Evolutionary conservation across 768 basidiomycete genomes (phyloP).

Genomic region (Astraeus odoratus): DNA sequence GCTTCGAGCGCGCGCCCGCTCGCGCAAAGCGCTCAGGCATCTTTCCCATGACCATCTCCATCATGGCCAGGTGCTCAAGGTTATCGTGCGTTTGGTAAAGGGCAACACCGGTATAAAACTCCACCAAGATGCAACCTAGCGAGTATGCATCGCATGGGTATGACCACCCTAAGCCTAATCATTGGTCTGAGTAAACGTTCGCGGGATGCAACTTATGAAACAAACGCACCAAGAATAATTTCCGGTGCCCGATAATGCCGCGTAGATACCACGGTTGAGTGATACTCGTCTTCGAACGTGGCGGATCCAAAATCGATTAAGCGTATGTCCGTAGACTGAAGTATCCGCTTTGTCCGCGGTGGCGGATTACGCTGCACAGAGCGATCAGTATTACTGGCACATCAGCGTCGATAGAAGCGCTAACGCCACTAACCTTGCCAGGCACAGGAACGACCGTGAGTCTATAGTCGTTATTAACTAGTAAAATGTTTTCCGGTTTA

Average conservation of each 20-base stretch:
- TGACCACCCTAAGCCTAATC: conserved; percentile 90
- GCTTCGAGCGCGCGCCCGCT: conserved; percentile 68
- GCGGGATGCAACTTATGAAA: conserved; percentile 1
- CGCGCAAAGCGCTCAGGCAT: conserved; percentile 86
- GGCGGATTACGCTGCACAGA: conserved; percentile 51
- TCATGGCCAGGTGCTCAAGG: conserved; percentile 98
- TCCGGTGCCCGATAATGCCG: conserved; percentile 98
- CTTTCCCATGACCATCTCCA: conserved; percentile 99
- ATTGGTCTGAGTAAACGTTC: conserved; percentile 9
- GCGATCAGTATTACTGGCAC: conserved; percentile 9
- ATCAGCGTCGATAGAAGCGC: background rate
- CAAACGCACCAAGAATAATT: conserved; percentile 86
- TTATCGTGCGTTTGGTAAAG: conserved; percentile 99
- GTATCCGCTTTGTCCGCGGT: conserved; percentile 65
- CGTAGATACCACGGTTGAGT: conserved; percentile 96
- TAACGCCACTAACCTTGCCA: conserved; percentile 48
- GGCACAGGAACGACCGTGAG: conserved; percentile 51
- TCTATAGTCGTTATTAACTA: conserved; percentile 79
- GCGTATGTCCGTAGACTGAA: conserved; percentile 85
- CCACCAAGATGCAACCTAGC: conserved; percentile 95
- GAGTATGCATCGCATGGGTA: conserved; percentile 99
- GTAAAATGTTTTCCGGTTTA: conserved; percentile 97
- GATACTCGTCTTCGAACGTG: conserved; percentile 96
- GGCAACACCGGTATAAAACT: conserved; percentile 95
- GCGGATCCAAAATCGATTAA: conserved; percentile 99